Base-by-base conservation (phyloP, 345 rosid species). In the Eucalyptus grandis region DNA sequence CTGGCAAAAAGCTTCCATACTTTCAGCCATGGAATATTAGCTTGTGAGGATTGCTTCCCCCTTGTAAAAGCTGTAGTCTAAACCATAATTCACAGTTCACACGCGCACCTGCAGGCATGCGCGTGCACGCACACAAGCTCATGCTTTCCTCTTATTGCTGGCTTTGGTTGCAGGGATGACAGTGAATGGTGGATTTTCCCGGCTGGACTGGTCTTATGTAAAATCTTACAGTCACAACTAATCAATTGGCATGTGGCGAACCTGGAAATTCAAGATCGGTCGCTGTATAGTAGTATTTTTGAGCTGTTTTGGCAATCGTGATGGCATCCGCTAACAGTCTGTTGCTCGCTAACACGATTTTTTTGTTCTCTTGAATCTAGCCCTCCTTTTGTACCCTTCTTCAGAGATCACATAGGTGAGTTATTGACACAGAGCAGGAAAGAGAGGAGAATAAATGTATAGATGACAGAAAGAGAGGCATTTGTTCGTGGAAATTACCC, bases 121-220 rank as follows among this genome's bases (percentile, higher is more conserved):
- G 26, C 4, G 58, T 53, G 58, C 58, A 53, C 11, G 7, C 44
- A 19, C 81, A 34, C 83, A 11, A 37, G 47, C 83, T 40, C 83
- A 77, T 77, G 47, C 47, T 11, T 86, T 58, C 46, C 46, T 34
- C 62, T 86, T 53, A 21, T 86, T 44, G 21, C 40, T 87, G 47
- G 7, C 72, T 58, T 86, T 89, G 88, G 90, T 69, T 92, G 95
- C 97, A 98, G 99, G 98, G 99, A 98, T 91, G 99, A 98, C 90
- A 96, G 98, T 90, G 99, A 97, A 91, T 96, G 99, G 99, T 97
- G 99, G 99, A 94, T 98, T 89, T 97, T 98, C 91, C 99, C 99
- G 34, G 99, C 94, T 44, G 98, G 96, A 86, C 93, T 98, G 90
- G 99, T 98, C 86, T 87, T 96, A 49, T 98, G 99, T 93, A 98